Evolutionary conservation across 202 grass and related monocot species (phyloP), one percentile per base, ranked within the genome.

Genomic region (Eragrostis tef): DNA sequence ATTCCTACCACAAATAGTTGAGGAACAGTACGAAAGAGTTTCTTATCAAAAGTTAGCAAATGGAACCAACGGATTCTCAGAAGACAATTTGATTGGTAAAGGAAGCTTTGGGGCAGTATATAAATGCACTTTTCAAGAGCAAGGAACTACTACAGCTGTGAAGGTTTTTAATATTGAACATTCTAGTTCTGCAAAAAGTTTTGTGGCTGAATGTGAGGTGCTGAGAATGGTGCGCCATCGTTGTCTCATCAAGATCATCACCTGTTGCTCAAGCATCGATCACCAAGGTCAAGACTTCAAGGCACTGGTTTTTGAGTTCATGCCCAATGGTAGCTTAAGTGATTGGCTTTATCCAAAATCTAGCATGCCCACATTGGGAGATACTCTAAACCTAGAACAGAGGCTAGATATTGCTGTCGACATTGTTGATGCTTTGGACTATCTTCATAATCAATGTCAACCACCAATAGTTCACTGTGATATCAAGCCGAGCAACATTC

Each of bases 381-480:
- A 67, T 52, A 79, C 73, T 6, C 76, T 88, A 4, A 81, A 31
- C 73, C 20, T 92, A 25, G 19, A 4, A 4, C 86, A 86, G 31
- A 86, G 86, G 39, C 51, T 92, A 4, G 61, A 72, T 31, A 89
- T 92, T 71, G 59, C 67, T 36, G 69, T 88, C 8, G 86, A 91
- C 79, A 68, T 88, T 29, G 51, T 61, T n/a, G 64, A 88, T 57
- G 81, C 89, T 14, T 11, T 91, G 46, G 77, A 88, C 26, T 85
- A 91, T 78, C 71, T 91, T 72, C 89, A 85, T 27, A 78, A 82
- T 3, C 27, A 82, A 1, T 85, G 86, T 20, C 53, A 78, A 11
- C 46, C 82, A 27, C 42, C 77, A 8, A 62, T 91, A 8, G 51
- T 88, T 61, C 89, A 91, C 22, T 85, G 75, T 4, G 80, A 87